A percentile compares a stretch with the other conserved stretches of the same genome.
Evolutionary conservation across 331 rosid species (phyloP).

Genomic region (Cydonia oblonga): DNA sequence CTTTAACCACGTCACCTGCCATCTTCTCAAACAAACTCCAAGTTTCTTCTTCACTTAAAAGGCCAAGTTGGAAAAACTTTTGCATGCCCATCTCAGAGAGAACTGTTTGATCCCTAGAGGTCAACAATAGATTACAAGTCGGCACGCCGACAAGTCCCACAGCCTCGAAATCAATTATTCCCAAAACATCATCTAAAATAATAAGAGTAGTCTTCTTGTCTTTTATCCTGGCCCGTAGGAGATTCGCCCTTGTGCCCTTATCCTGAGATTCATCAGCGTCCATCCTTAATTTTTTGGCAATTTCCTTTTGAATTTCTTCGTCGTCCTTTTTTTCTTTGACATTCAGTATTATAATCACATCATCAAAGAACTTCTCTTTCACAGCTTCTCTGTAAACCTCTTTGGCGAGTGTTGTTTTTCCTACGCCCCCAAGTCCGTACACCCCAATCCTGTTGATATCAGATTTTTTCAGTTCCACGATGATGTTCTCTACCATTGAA

Average conservation of each 20-base stretch:
- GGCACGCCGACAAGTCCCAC: background rate
- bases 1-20: background rate
- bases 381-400: background rate
- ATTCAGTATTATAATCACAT: background rate
- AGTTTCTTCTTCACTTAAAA: constrained; percentile 7
- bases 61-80: background rate
- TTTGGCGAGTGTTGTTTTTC: background rate
- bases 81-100: constrained; percentile 1
- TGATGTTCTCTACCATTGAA: background rate
- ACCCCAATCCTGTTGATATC: constrained; percentile 2
- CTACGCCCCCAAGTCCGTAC: background rate
- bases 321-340: background rate
- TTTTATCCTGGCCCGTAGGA: background rate
- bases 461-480: background rate
- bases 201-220: background rate
- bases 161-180: background rate
- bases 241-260: background rate
- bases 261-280: background rate
- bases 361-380: background rate
- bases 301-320: background rate
- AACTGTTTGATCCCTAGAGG: background rate
- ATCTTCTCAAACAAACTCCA: background rate
- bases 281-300: background rate
- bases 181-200: constrained; percentile 9
- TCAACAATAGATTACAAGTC: background rate